Evolutionary conservation across 768 basidiomycete genomes (phyloP), one percentile per base, ranked within the genome.

Genomic region (Amanita pseudoporphyria): DNA sequence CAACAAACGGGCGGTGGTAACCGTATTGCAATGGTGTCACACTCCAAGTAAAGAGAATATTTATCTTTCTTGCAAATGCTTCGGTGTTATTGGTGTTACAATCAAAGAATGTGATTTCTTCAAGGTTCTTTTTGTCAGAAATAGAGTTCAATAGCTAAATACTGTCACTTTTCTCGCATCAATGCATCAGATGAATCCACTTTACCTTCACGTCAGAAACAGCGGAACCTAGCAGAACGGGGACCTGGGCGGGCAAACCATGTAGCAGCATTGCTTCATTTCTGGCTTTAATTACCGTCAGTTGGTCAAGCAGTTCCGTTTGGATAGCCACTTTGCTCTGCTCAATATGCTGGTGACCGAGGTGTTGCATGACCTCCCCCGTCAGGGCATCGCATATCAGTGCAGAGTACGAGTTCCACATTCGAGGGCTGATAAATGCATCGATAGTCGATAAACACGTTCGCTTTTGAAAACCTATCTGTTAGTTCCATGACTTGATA

Each of bases 261-360:
- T 73, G 72, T 53, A 91, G 88, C 28, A 85, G 63, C 74, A 91
- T 80, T 2, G 85, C 84, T 52, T 92, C 86, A 52, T 92, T 93
- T 49, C 92, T 74, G 47, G 75, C 70, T 53, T 76, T 80, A 21
- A 92, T 78, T 57, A 87, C 84, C n/a, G 68, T 65, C 40, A 87
- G 73, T 50, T 82, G 78, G 44, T 78, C 76, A 3, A 72, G 61
- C 30, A 90, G 67, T 1, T 68, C 65, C 39, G 67, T 71, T 41
- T 65, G 76, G 53, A 81, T 59, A 49, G 72, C 71, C 21, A 67
- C 68, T 30, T 62, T 54, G 41, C 63, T 69, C 48, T 71, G 69
- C 32, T 70, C 71, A 13, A 72, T 58, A 48, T 64, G 60, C 40
- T 60, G 59, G 42, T 68, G 66, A 42, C 57, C 54, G 28, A 55